These are phyloP conservation scores for Fusarium succisae DNA, from an alignment of 2,329 filamentous ascomycete genomes.

Conservation along the genomic window DNA sequence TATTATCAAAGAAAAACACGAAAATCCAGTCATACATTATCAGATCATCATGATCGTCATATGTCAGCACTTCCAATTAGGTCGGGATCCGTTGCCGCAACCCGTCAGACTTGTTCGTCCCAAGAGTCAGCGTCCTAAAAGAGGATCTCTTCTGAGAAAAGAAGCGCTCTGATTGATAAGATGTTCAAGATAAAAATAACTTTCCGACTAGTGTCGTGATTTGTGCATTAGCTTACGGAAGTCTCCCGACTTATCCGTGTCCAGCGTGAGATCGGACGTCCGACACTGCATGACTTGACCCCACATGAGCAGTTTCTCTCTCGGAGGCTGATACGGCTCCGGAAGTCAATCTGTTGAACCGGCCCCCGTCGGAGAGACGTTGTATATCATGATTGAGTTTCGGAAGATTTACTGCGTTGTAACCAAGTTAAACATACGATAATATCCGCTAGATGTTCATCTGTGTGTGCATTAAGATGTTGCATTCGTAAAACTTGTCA, in stretches of 20 bases:
- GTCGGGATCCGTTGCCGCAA: neutral
- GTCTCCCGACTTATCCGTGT: neutral
- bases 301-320: neutral
- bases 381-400: neutral
- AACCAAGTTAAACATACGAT: neutral
- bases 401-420: neutral
- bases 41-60: neutral
- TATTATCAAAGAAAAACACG: neutral
- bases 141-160: neutral
- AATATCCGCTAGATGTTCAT: neutral
- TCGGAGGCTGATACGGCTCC: neutral
- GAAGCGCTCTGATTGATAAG: neutral
- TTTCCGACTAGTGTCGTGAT: neutral
- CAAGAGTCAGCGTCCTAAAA: neutral
- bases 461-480: neutral
- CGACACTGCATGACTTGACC: neutral
- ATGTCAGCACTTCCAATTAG: neutral
- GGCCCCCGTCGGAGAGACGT: neutral
- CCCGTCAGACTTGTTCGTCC: neutral
- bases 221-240: neutral
- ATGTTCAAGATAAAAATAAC: neutral
- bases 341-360: neutral
- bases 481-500: neutral
- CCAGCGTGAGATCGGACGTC: neutral
- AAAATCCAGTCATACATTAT: neutral